Base-by-base conservation (phyloP, 352 stramenopile genomes). In the Elongisporangium prolatum region DNA sequence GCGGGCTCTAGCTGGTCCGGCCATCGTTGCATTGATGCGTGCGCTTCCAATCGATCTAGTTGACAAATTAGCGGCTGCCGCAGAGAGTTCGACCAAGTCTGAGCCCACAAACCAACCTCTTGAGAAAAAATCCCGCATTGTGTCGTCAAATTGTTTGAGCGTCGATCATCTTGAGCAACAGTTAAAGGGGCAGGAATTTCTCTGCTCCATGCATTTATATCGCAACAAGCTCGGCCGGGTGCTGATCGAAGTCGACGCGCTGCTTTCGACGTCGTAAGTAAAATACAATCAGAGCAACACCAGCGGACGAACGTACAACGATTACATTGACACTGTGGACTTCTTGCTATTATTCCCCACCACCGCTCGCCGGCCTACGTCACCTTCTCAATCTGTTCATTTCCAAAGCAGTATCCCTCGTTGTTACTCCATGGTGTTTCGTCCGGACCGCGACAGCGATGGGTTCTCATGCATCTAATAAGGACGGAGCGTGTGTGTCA, bases 1-100 rank as follows among this genome's bases (percentile, higher is more conserved):
- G 9, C 67, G 69, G 60, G 48, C 56, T 9, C 49, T 54, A 10
- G 55, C 58, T 6, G 40, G 50, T n/a, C 47, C 51, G 4, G 61
- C 72, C 21, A 54, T 54, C 3, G 50, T 77, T 18, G 50, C 54
- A 28, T 67, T 80, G 48, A 52, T 80, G 28, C 57, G 65, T 16
- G 22, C 72, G 10, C 52, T 80, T n/a, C 59, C 68, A 4, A n/a
- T 61, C 38, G 48, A 17, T 21, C 16, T 79, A 51, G 51, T 70
- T 18, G 67, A 68, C 50, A 52, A 60, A 16, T 52, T 77, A 44
- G 11, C 11, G 34, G 34, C 14, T 11, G 34, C 34, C 6, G 28
- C 28, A 10, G 9, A 14, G 28, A 10, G 28, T 10, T 38, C 28
- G 7, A 38, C 13, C 28, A 64, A 22, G 50, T 4, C 4, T 21